Percentiles rank a stretch among this genome's conserved stretches.
Conservation (phyloP, 2,329 filamentous ascomycete genomes). For the Ceratocystis colombiana region DNA sequence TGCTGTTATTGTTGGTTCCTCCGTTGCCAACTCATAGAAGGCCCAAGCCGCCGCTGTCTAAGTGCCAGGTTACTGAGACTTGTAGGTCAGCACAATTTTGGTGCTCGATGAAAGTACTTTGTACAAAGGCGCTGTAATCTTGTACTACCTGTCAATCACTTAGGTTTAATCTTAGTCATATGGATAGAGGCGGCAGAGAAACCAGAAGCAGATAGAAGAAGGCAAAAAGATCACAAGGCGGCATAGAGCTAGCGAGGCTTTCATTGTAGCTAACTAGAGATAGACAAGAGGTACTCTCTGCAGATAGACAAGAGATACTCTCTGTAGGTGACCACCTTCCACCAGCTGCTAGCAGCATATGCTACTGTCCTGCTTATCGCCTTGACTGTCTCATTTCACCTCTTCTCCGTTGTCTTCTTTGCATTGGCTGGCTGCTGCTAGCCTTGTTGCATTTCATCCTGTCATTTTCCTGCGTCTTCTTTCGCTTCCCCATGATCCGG, state of each 20-base stretch:
- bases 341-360: background rate
- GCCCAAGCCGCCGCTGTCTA: background rate
- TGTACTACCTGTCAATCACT: background rate
- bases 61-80: background rate
- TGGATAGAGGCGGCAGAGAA: too few species aligned
- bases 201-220: too few species aligned
- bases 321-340: too few species aligned
- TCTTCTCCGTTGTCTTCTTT: background rate
- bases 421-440: background rate
- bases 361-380: too few species aligned
- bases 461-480: background rate
- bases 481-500: background rate
- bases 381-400: background rate
- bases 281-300: too few species aligned
- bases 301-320: too few species aligned
- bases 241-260: too few species aligned
- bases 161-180: too few species aligned
- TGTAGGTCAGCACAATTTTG: too few species aligned
- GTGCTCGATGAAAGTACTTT: background rate
- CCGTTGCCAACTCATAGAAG: background rate
- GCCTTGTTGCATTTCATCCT: background rate
- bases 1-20: background rate
- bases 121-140: background rate
- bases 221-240: too few species aligned
- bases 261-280: too few species aligned